Evolutionary conservation across 2,329 filamentous ascomycete species (phyloP).

Genomic region (Apiospora sp.): DNA sequence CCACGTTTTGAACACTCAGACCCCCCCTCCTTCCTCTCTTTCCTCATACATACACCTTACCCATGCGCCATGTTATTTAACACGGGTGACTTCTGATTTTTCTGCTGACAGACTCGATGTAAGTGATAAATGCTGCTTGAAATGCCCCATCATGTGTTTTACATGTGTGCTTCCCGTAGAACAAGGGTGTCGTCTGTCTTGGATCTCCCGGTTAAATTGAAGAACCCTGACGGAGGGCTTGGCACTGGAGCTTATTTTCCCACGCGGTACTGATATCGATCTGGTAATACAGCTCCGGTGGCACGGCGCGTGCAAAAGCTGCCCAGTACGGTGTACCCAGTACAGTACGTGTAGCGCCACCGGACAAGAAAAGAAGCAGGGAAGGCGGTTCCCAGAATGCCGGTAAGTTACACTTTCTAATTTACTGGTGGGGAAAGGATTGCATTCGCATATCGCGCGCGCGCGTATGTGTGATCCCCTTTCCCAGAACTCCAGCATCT

Average conservation of each 20-base stretch:
- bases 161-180: too few species aligned
- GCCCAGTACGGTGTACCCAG: too few species aligned
- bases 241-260: constrained; percentile 19
- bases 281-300: not conserved
- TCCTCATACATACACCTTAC: not conserved
- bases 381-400: not conserved
- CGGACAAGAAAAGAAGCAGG: not conserved
- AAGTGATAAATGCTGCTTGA: not conserved
- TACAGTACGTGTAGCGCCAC: not conserved
- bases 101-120: not conserved
- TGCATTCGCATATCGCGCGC: not conserved
- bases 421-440: not conserved
- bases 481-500: not conserved
- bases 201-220: constrained; percentile 17
- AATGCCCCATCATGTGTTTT: too few species aligned
- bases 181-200: not conserved
- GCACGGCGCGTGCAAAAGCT: not conserved
- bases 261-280: constrained; percentile 3
- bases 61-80: not conserved
- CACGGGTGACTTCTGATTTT: not conserved
- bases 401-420: not conserved
- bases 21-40: not conserved
- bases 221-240: not conserved
- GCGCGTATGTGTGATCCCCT: not conserved
- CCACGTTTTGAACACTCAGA: constrained; percentile 11